phyloP scores from a whole-genome alignment of 73 alveolate genomes.

The Urostyla sp. region DNA sequence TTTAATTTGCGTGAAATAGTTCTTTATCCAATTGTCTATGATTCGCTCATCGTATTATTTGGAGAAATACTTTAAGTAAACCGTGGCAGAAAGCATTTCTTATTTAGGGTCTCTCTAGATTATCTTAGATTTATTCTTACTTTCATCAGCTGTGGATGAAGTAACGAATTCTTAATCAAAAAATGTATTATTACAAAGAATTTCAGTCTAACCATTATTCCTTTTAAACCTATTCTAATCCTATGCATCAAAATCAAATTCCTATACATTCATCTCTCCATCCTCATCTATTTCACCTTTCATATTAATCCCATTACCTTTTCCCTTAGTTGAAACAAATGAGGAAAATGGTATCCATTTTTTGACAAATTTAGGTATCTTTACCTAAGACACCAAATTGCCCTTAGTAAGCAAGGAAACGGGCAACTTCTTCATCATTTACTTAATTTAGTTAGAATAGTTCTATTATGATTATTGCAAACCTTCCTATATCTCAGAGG shows the following conservation, averaged over 20 bases:
- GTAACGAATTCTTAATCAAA: background rate
- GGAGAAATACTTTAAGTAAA: constrained; percentile 35
- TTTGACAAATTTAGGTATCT: constrained; percentile 20
- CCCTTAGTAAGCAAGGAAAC: constrained; percentile 41
- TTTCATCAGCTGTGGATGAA: constrained; percentile 6
- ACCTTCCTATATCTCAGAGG: background rate
- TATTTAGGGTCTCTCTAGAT: constrained; percentile 27
- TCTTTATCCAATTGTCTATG: constrained; percentile 42
- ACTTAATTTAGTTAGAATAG: background rate
- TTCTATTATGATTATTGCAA: background rate
- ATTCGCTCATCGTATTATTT: constrained; percentile 35
- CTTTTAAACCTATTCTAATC: background rate
- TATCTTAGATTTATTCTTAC: background rate
- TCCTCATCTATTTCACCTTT: background rate
- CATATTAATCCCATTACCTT: too few species aligned
- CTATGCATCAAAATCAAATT: constrained; percentile 1
- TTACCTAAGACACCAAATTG: constrained; percentile 1
- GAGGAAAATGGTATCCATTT: constrained; percentile 29
- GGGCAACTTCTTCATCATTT: constrained; percentile 8
- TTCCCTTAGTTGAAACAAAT: background rate
- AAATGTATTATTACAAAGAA: too few species aligned
- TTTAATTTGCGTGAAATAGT: constrained; percentile 21
- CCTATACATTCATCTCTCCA: constrained; percentile 6
- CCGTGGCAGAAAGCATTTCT: constrained; percentile 49
- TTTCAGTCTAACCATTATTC: background rate